Evolutionary conservation across 768 basidiomycete species (phyloP).

Genomic region (Calocybe gangraenosa): DNA sequence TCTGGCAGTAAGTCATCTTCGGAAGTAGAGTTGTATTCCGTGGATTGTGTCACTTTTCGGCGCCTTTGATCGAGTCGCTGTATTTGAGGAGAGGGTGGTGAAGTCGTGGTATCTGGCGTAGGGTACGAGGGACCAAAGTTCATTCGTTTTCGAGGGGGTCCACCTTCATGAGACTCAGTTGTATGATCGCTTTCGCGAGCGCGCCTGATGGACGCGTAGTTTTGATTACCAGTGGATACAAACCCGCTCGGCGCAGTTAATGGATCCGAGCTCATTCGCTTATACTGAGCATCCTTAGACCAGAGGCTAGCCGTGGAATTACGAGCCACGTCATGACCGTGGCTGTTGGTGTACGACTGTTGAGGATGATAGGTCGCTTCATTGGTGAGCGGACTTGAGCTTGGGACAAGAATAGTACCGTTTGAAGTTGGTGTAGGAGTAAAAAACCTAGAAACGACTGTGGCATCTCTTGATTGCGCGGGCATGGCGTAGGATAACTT

Average conservation of each 20-base stretch:
- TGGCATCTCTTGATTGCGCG: slow-evolving; percentile 76
- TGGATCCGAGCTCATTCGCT: slow-evolving; percentile 40
- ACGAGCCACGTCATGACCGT: slow-evolving; percentile 38
- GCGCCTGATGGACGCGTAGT: slow-evolving; percentile 55
- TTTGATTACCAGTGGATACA: slow-evolving; percentile 32
- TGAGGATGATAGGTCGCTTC: slow-evolving; percentile 36
- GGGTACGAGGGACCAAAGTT: slow-evolving; percentile 47
- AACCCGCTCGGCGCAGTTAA: slow-evolving; percentile 60
- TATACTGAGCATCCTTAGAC: slow-evolving; percentile 33
- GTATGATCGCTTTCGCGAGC: slow-evolving; percentile 33
- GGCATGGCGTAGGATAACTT: slow-evolving; percentile 30
- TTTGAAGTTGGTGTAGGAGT: slow-evolving; percentile 39
- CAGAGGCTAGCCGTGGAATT: slow-evolving; percentile 33
- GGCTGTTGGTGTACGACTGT: slow-evolving; percentile 33
- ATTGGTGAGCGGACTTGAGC: slow-evolving; percentile 59
- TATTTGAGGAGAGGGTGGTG: slow-evolving; percentile 58
- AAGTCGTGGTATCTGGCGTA: slow-evolving; percentile 35
- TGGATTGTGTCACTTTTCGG: slow-evolving; percentile 29
- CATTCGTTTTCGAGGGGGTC: slow-evolving; percentile 68
- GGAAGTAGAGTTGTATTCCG: slow-evolving; percentile 48
- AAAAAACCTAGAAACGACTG: slow-evolving; percentile 62
- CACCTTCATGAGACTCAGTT: slow-evolving; percentile 47
- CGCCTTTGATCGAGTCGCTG: slow-evolving; percentile 49
- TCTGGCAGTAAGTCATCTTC: slow-evolving; percentile 70
- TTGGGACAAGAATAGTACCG: slow-evolving; percentile 68